Base-by-base conservation (phyloP, 495 filamentous ascomycete species). In the Pseudomonodictys pantanalensis region DNA sequence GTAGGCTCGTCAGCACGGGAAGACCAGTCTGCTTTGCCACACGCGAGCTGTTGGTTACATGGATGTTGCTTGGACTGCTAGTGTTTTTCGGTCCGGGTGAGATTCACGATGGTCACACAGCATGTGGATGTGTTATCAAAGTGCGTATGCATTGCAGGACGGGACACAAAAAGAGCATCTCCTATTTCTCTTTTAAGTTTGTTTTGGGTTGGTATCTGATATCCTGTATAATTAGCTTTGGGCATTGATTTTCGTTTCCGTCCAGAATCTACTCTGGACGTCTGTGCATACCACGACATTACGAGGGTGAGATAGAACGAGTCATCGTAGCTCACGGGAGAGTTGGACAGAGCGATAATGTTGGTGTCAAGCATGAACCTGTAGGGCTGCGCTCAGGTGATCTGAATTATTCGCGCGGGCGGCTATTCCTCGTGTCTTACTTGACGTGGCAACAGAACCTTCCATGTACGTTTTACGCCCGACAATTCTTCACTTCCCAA, bases 211-310 rank as follows among this genome's bases (percentile, higher is more conserved):
- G 52, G 43, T 11, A 47, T 57, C 52, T 56, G 43, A 57, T 57
- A 57, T 49, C 54, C 42, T 57, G 54, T 57, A 57, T 44, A 48
- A 57, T 10, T 57, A 57, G 25, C 24, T 17, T 25, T 30, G n/a
- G n/a, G n/a, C n/a, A 10, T 32, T 50, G 26, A 15, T 52, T 52
- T 39, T 39, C 29, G 11, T 20, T 47, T 7, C 22, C 22, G 41
- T 44, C 23, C n/a, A n/a, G n/a, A n/a, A n/a, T 47, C 22, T 47
- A 15, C 23, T 23, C 10, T 6, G n/a, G n/a, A n/a, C n/a, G n/a
- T n/a, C n/a, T n/a, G n/a, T n/a, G n/a, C n/a, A n/a, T n/a, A n/a
- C n/a, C n/a, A n/a, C n/a, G n/a, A n/a, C n/a, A n/a, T n/a, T n/a
- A n/a, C n/a, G n/a, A n/a, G n/a, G n/a, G n/a, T n/a, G n/a, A n/a